These are phyloP conservation scores for Schwanniomyces occidentalis DNA, from an alignment of 805 yeast genomes.

Conservation along the genomic window DNA sequence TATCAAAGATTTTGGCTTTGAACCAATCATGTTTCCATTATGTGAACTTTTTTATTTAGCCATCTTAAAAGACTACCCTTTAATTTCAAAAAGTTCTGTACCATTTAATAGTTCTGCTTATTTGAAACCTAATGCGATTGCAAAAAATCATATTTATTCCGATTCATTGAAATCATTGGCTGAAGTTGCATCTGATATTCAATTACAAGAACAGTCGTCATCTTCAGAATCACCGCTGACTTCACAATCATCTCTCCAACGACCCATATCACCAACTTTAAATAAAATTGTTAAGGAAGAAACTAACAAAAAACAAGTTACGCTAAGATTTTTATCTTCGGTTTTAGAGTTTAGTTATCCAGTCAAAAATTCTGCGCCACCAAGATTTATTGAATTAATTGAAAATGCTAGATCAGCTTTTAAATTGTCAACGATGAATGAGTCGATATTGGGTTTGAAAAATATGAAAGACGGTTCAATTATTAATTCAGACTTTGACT, in stretches of 20 bases:
- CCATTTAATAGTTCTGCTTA: too few relatives aligned
- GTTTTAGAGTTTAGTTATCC: slow-evolving; percentile 67
- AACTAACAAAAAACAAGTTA: slow-evolving; percentile 26
- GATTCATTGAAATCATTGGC: slow-evolving; percentile 29
- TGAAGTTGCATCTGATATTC: slow-evolving; percentile 32
- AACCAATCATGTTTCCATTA: slow-evolving; percentile 60
- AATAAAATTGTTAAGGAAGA: slow-evolving; percentile 34
- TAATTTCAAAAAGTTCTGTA: slow-evolving; percentile 43
- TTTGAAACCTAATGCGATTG: too few relatives aligned
- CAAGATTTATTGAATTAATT: slow-evolving; percentile 73
- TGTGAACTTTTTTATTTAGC: slow-evolving; percentile 67
- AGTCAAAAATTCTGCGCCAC: slow-evolving; percentile 69
- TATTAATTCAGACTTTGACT: slow-evolving; percentile 33
- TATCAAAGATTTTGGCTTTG: slow-evolving; percentile 80
- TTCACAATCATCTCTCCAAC: not conserved
- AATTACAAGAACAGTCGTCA: slow-evolving; percentile 10
- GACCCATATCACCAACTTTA: too few relatives aligned
- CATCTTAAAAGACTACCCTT: slow-evolving; percentile 63
- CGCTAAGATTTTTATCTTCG: slow-evolving; percentile 52
- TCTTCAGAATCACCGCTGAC: not conserved
- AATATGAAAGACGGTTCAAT: slow-evolving; percentile 24
- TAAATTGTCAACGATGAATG: slow-evolving; percentile 23
- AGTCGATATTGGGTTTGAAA: slow-evolving; percentile 25
- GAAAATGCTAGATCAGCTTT: slow-evolving; percentile 78
- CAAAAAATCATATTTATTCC: too few relatives aligned